These are phyloP conservation scores for Erodium moschatum DNA, from an alignment of 441 rosid genomes.

Conservation along the genomic window DNA sequence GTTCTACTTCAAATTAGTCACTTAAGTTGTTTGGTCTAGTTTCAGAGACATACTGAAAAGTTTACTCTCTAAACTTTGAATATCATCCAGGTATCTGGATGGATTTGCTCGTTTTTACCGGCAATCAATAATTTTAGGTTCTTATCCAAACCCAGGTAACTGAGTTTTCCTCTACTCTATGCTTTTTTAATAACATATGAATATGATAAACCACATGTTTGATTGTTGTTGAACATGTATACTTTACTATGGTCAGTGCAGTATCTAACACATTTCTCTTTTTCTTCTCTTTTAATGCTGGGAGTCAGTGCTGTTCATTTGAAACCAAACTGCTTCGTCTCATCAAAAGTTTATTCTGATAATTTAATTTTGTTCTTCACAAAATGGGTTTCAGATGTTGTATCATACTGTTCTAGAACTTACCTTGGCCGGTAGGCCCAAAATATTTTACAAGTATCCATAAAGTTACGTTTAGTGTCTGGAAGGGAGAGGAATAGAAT, in stretches of 20 bases:
- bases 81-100: conserved; percentile 65
- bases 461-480: not conserved
- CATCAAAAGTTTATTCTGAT: no score
- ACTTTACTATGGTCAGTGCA: not conserved
- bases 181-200: no score
- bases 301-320: no score
- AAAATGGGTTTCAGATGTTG: not conserved
- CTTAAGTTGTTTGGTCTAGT: not conserved
- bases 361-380: not conserved
- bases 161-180: no score
- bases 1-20: not conserved
- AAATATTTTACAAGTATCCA: not conserved
- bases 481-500: not conserved
- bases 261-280: no score
- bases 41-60: conserved; percentile 6
- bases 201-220: not conserved
- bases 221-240: not conserved
- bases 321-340: no score
- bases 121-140: conserved; percentile 66
- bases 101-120: conserved; percentile 66
- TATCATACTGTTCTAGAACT: not conserved
- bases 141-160: conserved; percentile 71
- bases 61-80: conserved; percentile 15
- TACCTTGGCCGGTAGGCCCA: not conserved
- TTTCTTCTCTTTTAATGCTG: no score